phyloP scores from a whole-genome alignment of 768 basidiomycete species.

The Phlebiopsis flavidoalba region DNA sequence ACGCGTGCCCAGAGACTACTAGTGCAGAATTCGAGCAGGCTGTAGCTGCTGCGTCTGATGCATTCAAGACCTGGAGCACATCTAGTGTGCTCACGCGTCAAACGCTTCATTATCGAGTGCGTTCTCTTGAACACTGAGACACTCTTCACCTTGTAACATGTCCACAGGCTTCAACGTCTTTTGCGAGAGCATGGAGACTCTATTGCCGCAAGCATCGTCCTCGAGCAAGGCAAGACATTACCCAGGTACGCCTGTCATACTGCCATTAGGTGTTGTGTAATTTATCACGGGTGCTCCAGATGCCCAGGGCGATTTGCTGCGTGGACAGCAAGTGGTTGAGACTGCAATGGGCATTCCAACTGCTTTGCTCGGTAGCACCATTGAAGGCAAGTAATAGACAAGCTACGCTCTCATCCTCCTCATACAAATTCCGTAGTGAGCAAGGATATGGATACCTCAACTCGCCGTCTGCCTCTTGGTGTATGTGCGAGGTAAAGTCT shows the following conservation, averaged over 20 bases:
- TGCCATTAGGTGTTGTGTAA: not conserved
- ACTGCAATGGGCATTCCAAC: slow-evolving; percentile 77
- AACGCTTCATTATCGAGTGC: slow-evolving; percentile 82
- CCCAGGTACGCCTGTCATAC: slow-evolving; percentile 45
- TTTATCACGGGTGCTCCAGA: slow-evolving; percentile 41
- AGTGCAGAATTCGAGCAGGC: slow-evolving; percentile 76
- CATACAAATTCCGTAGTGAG: slow-evolving; percentile 48
- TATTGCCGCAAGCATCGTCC: slow-evolving; percentile 82
- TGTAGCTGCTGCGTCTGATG: slow-evolving; percentile 75
- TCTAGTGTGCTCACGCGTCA: slow-evolving; percentile 85
- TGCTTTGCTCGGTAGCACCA: slow-evolving; percentile 82
- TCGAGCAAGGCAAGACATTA: slow-evolving; percentile 97
- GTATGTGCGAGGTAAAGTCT: slow-evolving; percentile 62
- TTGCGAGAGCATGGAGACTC: slow-evolving; percentile 84
- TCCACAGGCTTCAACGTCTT: slow-evolving; percentile 71
- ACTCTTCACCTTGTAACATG: not conserved
- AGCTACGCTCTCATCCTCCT: not conserved
- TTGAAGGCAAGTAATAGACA: slow-evolving; percentile 61
- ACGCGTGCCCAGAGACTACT: slow-evolving; percentile 87
- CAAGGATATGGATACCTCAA: slow-evolving; percentile 95
- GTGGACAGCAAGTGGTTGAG: slow-evolving; percentile 88
- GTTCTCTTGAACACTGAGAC: slow-evolving; percentile 17
- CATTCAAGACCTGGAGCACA: slow-evolving; percentile 85
- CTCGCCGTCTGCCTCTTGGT: slow-evolving; percentile 78
- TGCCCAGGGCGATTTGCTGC: slow-evolving; percentile 91